These are phyloP conservation scores for Pholiota microspora DNA, from an alignment of 768 basidiomycete genomes.

Conservation along the genomic window DNA sequence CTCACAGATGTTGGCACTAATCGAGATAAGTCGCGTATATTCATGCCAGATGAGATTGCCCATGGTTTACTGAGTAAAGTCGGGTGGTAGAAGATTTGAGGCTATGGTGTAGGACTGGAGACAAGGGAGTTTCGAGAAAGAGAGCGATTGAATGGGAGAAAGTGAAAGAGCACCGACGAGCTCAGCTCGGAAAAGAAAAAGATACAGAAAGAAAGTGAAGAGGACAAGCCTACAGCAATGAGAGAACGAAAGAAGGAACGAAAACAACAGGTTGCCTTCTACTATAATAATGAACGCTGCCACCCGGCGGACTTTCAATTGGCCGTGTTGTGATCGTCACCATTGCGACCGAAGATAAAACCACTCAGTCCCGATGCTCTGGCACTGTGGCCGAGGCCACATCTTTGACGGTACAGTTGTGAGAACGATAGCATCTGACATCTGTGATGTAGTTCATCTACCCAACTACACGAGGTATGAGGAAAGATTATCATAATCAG, in stretches of 20 bases:
- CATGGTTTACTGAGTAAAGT: conserved; percentile 42
- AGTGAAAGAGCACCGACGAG: conserved; percentile 27
- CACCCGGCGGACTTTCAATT: conserved; percentile 21
- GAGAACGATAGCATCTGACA: neutral
- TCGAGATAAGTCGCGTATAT: conserved; percentile 64
- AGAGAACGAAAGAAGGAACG: conserved; percentile 19
- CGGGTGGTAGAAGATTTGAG: conserved; percentile 18
- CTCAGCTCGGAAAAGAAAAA: conserved; percentile 31
- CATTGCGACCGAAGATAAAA: conserved; percentile 9
- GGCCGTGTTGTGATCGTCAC: conserved; percentile 14
- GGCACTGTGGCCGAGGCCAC: neutral
- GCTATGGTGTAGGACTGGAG: conserved; percentile 21
- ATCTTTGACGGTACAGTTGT: neutral
- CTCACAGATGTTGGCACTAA: conserved; percentile 74
- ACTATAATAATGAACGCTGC: conserved; percentile 9
- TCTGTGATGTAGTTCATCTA: neutral
- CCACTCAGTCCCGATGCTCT: neutral
- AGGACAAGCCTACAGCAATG: conserved; percentile 16
- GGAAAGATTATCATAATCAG: neutral
- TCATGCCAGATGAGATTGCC: conserved; percentile 83
- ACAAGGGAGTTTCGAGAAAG: conserved; percentile 25
- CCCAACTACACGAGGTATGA: neutral
- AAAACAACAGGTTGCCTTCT: conserved; percentile 2
- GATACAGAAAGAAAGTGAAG: conserved; percentile 21
- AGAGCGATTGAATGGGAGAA: conserved; percentile 26